Percentiles rank a stretch among this genome's conserved stretches.
These are phyloP conservation scores for Tarenaya hassleriana DNA, from an alignment of 345 rosid species.

Conservation along the genomic window DNA sequence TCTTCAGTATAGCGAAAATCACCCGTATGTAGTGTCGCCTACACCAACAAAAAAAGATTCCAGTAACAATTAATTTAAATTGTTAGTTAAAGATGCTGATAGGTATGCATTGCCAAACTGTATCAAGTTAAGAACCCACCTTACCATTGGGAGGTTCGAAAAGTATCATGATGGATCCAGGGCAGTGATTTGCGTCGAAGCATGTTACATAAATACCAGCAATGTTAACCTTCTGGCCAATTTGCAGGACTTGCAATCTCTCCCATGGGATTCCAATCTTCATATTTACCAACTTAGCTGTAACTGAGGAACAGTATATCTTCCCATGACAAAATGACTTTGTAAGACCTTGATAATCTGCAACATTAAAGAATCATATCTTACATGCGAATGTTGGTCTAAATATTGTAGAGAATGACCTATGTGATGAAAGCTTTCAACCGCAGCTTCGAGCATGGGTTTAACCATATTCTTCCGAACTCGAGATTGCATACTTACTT, in stretches of 20 bases:
- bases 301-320: constrained; percentile 80
- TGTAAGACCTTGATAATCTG: constrained; percentile 97
- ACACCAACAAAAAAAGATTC: constrained; percentile 15
- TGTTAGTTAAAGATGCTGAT: neutral
- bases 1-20: constrained; percentile 78
- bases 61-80: neutral
- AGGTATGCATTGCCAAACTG: neutral
- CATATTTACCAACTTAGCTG: constrained; percentile 77
- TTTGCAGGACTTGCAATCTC: constrained; percentile 55
- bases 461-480: constrained; percentile 4
- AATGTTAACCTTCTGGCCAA: constrained; percentile 60
- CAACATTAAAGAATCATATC: constrained; percentile 11
- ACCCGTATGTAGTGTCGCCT: constrained; percentile 88
- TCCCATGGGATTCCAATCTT: constrained; percentile 92
- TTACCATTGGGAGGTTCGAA: constrained; percentile 84
- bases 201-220: constrained; percentile 66
- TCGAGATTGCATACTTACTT: neutral
- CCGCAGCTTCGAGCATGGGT: constrained; percentile 3
- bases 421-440: neutral
- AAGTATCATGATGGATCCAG: constrained; percentile 81
- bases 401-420: neutral
- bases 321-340: constrained; percentile 83
- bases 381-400: neutral
- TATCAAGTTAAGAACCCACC: constrained; percentile 44
- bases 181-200: constrained; percentile 94